Evolutionary conservation across 768 basidiomycete genomes (phyloP).

Genomic region (Boletus eberwhitei): DNA sequence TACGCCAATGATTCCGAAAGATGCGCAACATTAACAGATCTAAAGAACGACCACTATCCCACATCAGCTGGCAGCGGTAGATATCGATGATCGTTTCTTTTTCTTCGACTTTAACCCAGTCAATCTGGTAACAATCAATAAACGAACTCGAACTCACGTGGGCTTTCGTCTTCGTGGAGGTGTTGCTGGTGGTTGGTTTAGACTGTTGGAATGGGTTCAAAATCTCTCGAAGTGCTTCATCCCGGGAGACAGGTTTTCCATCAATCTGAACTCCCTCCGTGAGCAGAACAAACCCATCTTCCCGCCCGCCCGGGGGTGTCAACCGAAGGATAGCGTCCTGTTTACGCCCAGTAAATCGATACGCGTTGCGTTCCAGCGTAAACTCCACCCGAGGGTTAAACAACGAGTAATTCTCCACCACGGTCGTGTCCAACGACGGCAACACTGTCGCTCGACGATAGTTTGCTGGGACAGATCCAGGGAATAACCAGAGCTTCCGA

Average conservation of each 20-base stretch:
- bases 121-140: background rate
- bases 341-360: slow-evolving; percentile 19
- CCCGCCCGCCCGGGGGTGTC: slow-evolving; percentile 5
- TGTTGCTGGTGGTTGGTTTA: background rate
- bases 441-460: slow-evolving; percentile 17
- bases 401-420: slow-evolving; percentile 23
- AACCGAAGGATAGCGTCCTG: slow-evolving; percentile 21
- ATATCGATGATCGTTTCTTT: slow-evolving; percentile 9
- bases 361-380: slow-evolving; percentile 25
- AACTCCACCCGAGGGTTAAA: slow-evolving; percentile 20
- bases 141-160: slow-evolving; percentile 12
- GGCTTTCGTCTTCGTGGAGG: slow-evolving; percentile 12
- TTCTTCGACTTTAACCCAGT: slow-evolving; percentile 15
- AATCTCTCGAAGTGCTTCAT: slow-evolving; percentile 21
- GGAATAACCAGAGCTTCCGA: slow-evolving; percentile 32
- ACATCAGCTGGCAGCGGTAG: slow-evolving; percentile 4
- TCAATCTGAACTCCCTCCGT: slow-evolving; percentile 27
- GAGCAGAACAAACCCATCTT: slow-evolving; percentile 21
- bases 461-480: slow-evolving; percentile 20
- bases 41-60: background rate
- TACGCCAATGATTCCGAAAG: background rate
- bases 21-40: background rate
- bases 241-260: slow-evolving; percentile 20
- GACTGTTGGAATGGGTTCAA: slow-evolving; percentile 16
- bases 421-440: slow-evolving; percentile 26